Conservation (phyloP, 768 basidiomycete genomes). For the Boletus reticulatus region DNA sequence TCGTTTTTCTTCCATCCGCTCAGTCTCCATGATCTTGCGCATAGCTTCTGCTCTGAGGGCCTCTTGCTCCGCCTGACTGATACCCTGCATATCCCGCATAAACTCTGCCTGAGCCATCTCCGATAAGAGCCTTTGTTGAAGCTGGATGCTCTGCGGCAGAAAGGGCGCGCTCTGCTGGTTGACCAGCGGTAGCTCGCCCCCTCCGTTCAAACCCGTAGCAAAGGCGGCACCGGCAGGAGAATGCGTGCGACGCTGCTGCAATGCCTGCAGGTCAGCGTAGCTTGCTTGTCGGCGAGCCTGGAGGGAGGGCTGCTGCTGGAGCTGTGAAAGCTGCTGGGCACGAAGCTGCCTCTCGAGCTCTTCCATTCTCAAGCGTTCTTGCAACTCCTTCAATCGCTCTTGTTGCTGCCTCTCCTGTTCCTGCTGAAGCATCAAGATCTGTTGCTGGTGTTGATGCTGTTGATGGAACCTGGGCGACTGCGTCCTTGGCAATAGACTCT, state of each 20-base stretch:
- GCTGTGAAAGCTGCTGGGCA: conserved; percentile 50
- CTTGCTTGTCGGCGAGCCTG: conserved; percentile 40
- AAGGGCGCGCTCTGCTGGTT: conserved; percentile 55
- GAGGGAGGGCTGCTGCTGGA: conserved; percentile 39
- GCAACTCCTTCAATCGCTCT: conserved; percentile 54
- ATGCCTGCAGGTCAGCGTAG: conserved; percentile 48
- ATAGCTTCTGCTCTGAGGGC: conserved; percentile 73
- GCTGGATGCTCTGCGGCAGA: conserved; percentile 61
- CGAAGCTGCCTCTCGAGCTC: conserved; percentile 65
- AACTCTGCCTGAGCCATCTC: conserved; percentile 74
- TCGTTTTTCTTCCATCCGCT: conserved; percentile 82
- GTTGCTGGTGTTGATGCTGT: conserved; percentile 72
- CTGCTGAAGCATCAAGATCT: conserved; percentile 64
- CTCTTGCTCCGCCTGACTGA: conserved; percentile 62
- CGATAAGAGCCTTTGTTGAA: conserved; percentile 74
- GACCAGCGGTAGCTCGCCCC: conserved; percentile 34
- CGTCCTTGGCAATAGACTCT: conserved; percentile 45
- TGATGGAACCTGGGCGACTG: conserved; percentile 81
- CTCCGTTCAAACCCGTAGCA: conserved; percentile 11
- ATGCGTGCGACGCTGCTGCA: conserved; percentile 52
- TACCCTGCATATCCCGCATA: conserved; percentile 59
- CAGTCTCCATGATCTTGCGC: conserved; percentile 89
- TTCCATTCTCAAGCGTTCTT: conserved; percentile 63
- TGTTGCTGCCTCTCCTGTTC: conserved; percentile 63
- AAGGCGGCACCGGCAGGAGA: conserved; percentile 41